Evolutionary conservation across 2,329 filamentous ascomycete genomes (phyloP).

Genomic region (Diaporthe longicolla): DNA sequence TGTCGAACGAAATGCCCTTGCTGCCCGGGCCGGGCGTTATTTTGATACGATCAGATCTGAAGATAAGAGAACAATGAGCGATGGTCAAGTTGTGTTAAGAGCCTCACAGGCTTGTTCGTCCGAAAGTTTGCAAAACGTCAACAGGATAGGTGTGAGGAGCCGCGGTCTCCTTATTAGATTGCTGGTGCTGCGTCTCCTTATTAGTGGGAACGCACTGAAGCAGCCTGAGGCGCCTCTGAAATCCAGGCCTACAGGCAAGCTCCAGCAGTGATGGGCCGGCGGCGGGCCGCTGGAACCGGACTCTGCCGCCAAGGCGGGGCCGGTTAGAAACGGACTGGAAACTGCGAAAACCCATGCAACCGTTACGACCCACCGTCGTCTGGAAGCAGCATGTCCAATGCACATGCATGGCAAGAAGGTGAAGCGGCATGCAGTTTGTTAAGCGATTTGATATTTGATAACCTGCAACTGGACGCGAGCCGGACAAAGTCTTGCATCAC

Average conservation of each 20-base stretch:
- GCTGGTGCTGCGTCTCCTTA: neutral
- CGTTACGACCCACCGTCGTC: constrained; percentile 7
- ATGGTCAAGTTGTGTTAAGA: neutral
- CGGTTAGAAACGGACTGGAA: constrained; percentile 12
- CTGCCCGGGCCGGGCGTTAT: constrained; percentile 24
- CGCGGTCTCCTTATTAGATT: neutral
- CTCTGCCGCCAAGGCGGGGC: constrained; percentile 1
- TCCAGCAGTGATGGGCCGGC: neutral
- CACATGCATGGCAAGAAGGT: neutral
- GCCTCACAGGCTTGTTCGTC: neutral
- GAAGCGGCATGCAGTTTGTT: neutral
- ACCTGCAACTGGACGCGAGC: too few species aligned
- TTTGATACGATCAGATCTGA: neutral
- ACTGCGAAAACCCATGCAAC: neutral
- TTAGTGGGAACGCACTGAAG: neutral
- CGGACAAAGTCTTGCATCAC: neutral
- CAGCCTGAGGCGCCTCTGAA: neutral
- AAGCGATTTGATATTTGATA: neutral
- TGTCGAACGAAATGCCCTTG: constrained; percentile 21
- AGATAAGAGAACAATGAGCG: too few species aligned
- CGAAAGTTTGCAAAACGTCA: neutral
- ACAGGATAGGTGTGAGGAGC: neutral
- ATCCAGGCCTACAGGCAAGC: too few species aligned
- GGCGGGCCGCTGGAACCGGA: neutral
- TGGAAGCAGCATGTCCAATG: neutral